Evolutionary conservation across 139 green algal species (phyloP), one percentile per base, ranked within the genome.

Genomic region (Edaphochlamys debaryana): DNA sequence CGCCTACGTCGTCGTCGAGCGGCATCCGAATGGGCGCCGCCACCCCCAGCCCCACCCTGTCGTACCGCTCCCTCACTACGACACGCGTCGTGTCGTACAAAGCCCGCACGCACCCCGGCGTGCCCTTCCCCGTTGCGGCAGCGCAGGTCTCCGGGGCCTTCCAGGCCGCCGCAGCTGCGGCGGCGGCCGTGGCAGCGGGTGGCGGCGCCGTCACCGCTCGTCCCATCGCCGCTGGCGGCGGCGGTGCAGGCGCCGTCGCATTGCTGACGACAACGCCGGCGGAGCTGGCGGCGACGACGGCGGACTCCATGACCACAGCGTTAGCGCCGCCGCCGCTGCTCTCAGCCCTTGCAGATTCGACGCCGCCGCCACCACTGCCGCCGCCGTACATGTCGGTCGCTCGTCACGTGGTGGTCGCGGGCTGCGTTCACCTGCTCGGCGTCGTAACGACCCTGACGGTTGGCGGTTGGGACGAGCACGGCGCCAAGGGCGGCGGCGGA

Each of bases 381-480:
- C 22, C 25, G 52, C 71, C 71, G 45, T 66, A 66, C 69, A 68
- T 52, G 50, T 67, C 73, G 1, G 32, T 80, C 29, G 73, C 38
- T 0, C 73, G 73, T 56, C 69, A 56, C 29, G 73, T 80, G 54
- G 73, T 80, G 37, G 73, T 80, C 13, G 56, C 56, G 56, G 73
- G 73, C 56, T 80, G 73, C 56, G 73, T 80, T 29, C 73, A 80
- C 73, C 56, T 80, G 73, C 73, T 80, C 11, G 32, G 56, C 29
- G 73, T 80, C 9, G 73, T 80, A 27, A 80, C 37, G 27, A 42
- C 25, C 25, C 37, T 72, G 37, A 13, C 45, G 11, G 11, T 13
- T 22, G 45, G 11, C 45, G n/a, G n/a, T n/a, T n/a, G n/a, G n/a
- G n/a, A n/a, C 45, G 13, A 13, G 45, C 45, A 54, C 11, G 11